Evolutionary conservation across 2,329 filamentous ascomycete species (phyloP).

Genomic region (Aspergillus calidoustus): DNA sequence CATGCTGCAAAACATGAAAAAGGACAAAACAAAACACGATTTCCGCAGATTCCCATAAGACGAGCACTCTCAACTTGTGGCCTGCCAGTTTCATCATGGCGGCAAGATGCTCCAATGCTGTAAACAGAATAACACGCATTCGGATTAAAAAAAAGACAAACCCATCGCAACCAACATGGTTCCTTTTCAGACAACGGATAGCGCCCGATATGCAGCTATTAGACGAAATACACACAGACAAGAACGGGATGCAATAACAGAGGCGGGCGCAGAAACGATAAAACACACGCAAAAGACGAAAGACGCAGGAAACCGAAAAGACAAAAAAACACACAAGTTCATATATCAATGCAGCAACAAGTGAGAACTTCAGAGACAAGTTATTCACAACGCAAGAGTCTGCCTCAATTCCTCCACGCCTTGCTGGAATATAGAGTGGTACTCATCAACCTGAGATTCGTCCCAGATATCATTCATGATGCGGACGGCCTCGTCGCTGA

Average conservation of each 20-base stretch:
- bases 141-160: neutral
- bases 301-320: neutral
- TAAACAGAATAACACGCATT: slow-evolving; percentile 3
- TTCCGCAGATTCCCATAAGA: neutral
- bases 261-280: neutral
- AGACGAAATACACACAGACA: slow-evolving; percentile 1
- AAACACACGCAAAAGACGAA: too few species aligned
- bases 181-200: slow-evolving; percentile 1
- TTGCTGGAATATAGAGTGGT: slow-evolving; percentile 19
- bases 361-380: neutral
- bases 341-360: neutral
- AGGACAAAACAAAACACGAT: slow-evolving; percentile 3
- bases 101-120: slow-evolving; percentile 1
- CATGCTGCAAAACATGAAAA: slow-evolving; percentile 1
- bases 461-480: slow-evolving; percentile 25
- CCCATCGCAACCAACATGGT: neutral
- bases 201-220: slow-evolving; percentile 5
- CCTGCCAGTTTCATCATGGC: slow-evolving; percentile 15
- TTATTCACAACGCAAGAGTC: slow-evolving; percentile 15
- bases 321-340: neutral
- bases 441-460: slow-evolving; percentile 22
- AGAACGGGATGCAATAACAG: neutral
- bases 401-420: slow-evolving; percentile 25
- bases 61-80: neutral
- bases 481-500: slow-evolving; percentile 16